Evolutionary conservation across 2,329 filamentous ascomycete genomes (phyloP).

Genomic region (Paecilomyces dactylethromorphus): DNA sequence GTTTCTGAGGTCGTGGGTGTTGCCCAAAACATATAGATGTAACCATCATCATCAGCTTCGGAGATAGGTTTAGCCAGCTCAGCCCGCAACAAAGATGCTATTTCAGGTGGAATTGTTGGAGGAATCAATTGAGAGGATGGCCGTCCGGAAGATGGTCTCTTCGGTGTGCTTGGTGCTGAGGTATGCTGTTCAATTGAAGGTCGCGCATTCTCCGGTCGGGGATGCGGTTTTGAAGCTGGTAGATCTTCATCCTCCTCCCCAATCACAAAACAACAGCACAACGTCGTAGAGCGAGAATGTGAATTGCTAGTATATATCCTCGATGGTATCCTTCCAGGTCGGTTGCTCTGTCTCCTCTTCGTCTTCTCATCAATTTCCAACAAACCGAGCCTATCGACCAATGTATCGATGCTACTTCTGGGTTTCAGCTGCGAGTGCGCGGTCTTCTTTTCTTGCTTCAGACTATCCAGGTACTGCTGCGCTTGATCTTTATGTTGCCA

Average conservation of each 20-base stretch:
- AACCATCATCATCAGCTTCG: conserved; percentile 70
- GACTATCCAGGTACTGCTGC: conserved; percentile 19
- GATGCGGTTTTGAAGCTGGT: conserved; percentile 15
- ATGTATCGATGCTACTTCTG: conserved; percentile 76
- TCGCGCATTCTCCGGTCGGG: conserved; percentile 7
- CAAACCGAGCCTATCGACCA: conserved; percentile 72
- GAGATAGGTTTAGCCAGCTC: conserved; percentile 75
- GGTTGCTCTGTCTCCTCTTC: conserved; percentile 13
- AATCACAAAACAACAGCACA: conserved; percentile 30
- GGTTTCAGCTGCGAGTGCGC: conserved; percentile 44
- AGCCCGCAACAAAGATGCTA: conserved; percentile 62
- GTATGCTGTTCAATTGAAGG: neutral
- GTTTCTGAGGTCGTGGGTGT: conserved; percentile 57
- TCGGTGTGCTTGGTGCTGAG: neutral
- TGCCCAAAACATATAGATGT: conserved; percentile 99
- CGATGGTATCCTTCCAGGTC: conserved; percentile 3
- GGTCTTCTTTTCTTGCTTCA: neutral
- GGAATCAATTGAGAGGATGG: conserved; percentile 56
- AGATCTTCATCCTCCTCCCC: conserved; percentile 22
- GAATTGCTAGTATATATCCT: conserved; percentile 11
- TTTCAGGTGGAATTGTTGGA: conserved; percentile 57
- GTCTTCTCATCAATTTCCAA: conserved; percentile 51
- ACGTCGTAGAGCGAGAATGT: conserved; percentile 4
- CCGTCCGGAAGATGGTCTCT: neutral
- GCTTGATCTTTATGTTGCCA: conserved; percentile 96